These are phyloP conservation scores for Prunus padus DNA, from an alignment of 306 rosid genomes.

Conservation along the genomic window DNA sequence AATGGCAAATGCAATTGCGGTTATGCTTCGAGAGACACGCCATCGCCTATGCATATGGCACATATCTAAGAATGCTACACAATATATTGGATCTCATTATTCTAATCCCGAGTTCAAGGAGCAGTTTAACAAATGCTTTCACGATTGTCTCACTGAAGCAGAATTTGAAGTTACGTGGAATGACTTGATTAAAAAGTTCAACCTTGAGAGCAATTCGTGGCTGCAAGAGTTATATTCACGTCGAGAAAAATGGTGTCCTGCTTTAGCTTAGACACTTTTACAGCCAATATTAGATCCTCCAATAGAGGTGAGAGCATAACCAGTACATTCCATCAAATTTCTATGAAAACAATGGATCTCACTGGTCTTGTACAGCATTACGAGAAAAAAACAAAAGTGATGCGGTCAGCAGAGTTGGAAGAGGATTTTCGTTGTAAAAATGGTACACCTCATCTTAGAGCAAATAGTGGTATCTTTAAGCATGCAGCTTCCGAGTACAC, in stretches of 20 bases:
- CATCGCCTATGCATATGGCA: conserved; percentile 22
- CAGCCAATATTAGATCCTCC: conserved; percentile 4
- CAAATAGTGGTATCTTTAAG: conserved; percentile 15
- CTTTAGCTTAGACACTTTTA: conserved; percentile 15
- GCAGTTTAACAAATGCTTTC: conserved; percentile 8
- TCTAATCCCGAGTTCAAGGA: conserved; percentile 11
- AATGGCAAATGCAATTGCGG: conserved; percentile 8
- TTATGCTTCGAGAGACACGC: conserved; percentile 2
- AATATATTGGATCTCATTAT: conserved; percentile 2
- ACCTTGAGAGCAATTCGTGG: conserved; percentile 1
- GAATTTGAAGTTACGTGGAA: conserved; percentile 17
- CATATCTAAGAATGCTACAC: conserved; percentile 16
- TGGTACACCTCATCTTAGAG: conserved; percentile 18
- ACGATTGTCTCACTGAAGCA: not conserved
- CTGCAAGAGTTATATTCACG: conserved; percentile 1
- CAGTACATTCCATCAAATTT: conserved; percentile 18
- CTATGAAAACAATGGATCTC: conserved; percentile 18
- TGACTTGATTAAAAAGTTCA: conserved; percentile 6
- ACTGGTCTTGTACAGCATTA: conserved; percentile 17
- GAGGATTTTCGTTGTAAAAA: conserved; percentile 24
- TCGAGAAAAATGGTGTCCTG: conserved; percentile 16
- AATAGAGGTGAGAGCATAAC: conserved; percentile 10
- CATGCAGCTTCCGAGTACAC: conserved; percentile 21
- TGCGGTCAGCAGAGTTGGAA: conserved; percentile 10
- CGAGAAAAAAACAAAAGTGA: conserved; percentile 1